Percentiles rank a stretch among this genome's conserved stretches.
Conservation (phyloP, 1,139 yeast species). For the Zygosaccharomyces pseudobailii region DNA sequence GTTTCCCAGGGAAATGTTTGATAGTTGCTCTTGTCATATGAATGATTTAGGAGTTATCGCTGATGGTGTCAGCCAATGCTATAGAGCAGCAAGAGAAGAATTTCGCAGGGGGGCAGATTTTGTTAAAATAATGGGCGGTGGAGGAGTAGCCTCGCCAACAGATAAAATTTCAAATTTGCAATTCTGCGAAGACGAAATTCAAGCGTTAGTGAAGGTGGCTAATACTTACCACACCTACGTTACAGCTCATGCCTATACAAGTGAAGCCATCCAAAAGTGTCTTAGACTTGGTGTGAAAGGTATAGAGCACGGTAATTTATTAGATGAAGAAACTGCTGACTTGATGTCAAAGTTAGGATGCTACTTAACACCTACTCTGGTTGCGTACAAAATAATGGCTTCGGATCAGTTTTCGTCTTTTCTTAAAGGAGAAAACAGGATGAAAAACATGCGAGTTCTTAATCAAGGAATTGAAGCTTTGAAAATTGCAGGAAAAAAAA, state of each 20-base stretch:
- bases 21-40: slow-evolving; percentile 5
- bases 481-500: slow-evolving; percentile 7
- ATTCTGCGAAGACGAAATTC: slow-evolving; percentile 12
- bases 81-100: neutral
- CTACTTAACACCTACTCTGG: slow-evolving; percentile 12
- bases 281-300: slow-evolving; percentile 10
- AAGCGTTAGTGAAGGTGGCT: slow-evolving; percentile 9
- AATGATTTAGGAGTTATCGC: neutral
- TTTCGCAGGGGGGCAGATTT: slow-evolving; percentile 13
- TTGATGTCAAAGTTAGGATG: slow-evolving; percentile 9
- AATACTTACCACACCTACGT: slow-evolving; percentile 10
- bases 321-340: slow-evolving; percentile 11
- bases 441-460: slow-evolving; percentile 7
- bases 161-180: slow-evolving; percentile 11
- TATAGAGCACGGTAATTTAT: slow-evolving; percentile 11
- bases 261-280: slow-evolving; percentile 10
- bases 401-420: slow-evolving; percentile 10
- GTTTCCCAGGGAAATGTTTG: slow-evolving; percentile 8
- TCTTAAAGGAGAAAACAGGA: slow-evolving; percentile 5
- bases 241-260: slow-evolving; percentile 12
- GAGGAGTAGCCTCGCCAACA: slow-evolving; percentile 14
- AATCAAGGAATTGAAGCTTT: slow-evolving; percentile 8
- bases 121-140: slow-evolving; percentile 12
- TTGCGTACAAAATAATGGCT: slow-evolving; percentile 12
- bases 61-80: neutral